phyloP scores from a whole-genome alignment of 768 basidiomycete species.

The Tremella fuciformis region DNA sequence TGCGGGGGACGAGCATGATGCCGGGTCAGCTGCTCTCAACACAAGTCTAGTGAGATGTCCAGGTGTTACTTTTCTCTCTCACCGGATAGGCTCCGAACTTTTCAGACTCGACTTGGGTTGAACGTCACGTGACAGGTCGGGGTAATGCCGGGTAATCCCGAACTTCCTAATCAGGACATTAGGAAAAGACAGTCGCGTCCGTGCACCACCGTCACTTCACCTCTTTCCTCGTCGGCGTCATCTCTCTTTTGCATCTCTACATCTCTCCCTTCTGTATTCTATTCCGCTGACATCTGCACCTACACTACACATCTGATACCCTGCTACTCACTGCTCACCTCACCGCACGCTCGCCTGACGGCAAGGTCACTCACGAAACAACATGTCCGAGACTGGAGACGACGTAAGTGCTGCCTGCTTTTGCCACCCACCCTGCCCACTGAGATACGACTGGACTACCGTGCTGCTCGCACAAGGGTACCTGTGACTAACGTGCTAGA shows the following conservation, averaged over 20 bases:
- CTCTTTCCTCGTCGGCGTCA: slow-evolving; percentile 9
- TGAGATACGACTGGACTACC: too few relatives aligned
- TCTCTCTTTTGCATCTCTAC: slow-evolving; percentile 4
- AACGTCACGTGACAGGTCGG: neutral
- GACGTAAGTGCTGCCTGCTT: slow-evolving; percentile 23
- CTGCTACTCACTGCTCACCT: neutral
- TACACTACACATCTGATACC: slow-evolving; percentile 4
- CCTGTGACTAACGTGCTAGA: too few relatives aligned
- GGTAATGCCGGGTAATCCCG: slow-evolving; percentile 14
- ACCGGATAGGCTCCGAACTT: too few relatives aligned
- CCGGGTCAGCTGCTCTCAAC: neutral
- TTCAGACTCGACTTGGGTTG: neutral
- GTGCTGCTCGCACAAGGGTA: too few relatives aligned
- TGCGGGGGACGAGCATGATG: slow-evolving; percentile 1
- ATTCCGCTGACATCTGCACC: too few relatives aligned
- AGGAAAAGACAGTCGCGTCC: slow-evolving; percentile 4
- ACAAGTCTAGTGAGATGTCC: too few relatives aligned
- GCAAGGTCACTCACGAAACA: neutral
- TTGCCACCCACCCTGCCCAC: too few relatives aligned
- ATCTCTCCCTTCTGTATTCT: neutral
- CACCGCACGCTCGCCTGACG: neutral
- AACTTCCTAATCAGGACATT: neutral
- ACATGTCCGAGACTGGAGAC: slow-evolving; percentile 41
- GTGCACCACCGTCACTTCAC: slow-evolving; percentile 5
- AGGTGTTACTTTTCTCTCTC: too few relatives aligned